phyloP scores from a whole-genome alignment of 169 alveolate genomes.

The Babesia caballi region DNA sequence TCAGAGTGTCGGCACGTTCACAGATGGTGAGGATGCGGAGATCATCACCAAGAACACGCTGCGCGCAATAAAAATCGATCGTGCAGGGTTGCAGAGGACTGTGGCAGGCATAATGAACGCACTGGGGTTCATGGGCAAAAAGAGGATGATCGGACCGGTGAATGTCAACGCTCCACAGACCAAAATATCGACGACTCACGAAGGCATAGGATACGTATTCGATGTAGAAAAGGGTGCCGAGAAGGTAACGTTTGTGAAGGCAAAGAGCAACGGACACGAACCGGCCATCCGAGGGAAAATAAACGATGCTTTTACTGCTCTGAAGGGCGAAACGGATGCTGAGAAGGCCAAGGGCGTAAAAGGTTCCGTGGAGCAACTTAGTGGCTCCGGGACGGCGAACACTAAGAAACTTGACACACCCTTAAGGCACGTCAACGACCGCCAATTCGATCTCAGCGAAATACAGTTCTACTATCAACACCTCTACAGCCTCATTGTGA shows the following conservation, averaged over 20 bases:
- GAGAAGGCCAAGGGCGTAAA: no score
- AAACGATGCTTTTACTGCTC: no score
- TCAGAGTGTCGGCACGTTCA: slow-evolving; percentile 25
- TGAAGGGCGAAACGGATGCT: no score
- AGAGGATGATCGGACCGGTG: slow-evolving; percentile 13
- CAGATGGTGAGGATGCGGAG: slow-evolving; percentile 43
- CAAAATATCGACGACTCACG: slow-evolving; percentile 3
- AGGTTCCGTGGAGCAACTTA: no score
- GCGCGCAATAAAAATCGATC: slow-evolving; percentile 13
- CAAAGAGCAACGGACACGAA: neutral
- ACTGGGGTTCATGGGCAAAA: slow-evolving; percentile 12
- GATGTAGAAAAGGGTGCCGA: slow-evolving; percentile 6
- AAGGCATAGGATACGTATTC: slow-evolving; percentile 11
- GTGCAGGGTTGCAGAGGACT: slow-evolving; percentile 19
- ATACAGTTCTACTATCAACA: slow-evolving; percentile 29
- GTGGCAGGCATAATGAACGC: neutral
- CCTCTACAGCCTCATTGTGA: slow-evolving; percentile 36
- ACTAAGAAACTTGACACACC: neutral
- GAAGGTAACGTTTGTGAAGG: neutral
- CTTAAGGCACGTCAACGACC: slow-evolving; percentile 26
- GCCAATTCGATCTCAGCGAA: slow-evolving; percentile 41
- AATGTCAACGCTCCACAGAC: slow-evolving; percentile 1
- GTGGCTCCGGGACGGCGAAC: neutral
- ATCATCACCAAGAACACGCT: neutral
- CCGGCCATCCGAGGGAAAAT: no score